Percentiles rank a stretch among this genome's conserved stretches.
These are phyloP conservation scores for Sporobolomyces phaffii DNA, from an alignment of 768 basidiomycete species.

Conservation along the genomic window DNA sequence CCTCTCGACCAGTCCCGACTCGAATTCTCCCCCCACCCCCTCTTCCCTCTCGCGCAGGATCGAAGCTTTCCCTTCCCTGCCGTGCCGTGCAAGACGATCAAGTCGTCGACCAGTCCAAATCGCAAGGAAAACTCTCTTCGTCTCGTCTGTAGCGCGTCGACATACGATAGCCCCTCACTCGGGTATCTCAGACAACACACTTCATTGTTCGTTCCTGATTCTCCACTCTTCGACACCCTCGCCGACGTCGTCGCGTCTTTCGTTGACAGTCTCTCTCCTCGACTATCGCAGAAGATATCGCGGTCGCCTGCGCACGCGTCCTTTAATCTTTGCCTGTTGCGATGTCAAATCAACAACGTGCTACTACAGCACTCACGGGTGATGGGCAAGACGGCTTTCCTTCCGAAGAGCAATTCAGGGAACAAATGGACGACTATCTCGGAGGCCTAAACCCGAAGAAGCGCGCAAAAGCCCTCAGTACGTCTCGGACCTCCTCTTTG, in stretches of 20 bases:
- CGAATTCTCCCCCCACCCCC: slow-evolving; percentile 8
- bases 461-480: slow-evolving; percentile 59
- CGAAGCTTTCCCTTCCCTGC: neutral
- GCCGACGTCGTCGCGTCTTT: neutral
- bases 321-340: neutral
- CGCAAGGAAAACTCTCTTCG: slow-evolving; percentile 5
- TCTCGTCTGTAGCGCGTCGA: neutral
- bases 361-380: slow-evolving; percentile 14
- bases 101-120: slow-evolving; percentile 9
- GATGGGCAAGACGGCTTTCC: slow-evolving; percentile 54
- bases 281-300: neutral
- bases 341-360: slow-evolving; percentile 1
- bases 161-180: neutral
- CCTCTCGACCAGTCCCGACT: slow-evolving; percentile 7
- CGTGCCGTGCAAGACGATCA: slow-evolving; percentile 2
- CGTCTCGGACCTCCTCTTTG: neutral
- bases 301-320: neutral
- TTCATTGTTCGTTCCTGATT: neutral
- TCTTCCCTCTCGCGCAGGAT: slow-evolving; percentile 1
- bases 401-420: slow-evolving; percentile 58
- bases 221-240: neutral
- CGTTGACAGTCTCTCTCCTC: neutral
- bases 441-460: slow-evolving; percentile 57
- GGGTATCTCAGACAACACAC: neutral
- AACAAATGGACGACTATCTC: slow-evolving; percentile 59